Conservation (phyloP, 2,329 filamentous ascomycete species). For the Fonsecaea erecta region DNA sequence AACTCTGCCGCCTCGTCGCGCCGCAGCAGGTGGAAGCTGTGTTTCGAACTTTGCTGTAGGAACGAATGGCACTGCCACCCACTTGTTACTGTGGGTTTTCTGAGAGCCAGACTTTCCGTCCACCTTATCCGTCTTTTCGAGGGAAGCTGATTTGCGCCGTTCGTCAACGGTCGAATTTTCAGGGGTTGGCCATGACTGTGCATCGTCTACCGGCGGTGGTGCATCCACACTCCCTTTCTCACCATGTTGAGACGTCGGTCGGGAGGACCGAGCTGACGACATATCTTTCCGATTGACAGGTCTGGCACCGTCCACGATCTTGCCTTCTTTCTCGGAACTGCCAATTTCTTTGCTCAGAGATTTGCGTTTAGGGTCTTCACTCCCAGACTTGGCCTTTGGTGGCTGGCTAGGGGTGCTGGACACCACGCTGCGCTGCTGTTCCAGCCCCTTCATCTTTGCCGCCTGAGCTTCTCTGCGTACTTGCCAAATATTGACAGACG, state of each 20-base stretch:
- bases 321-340: conserved; percentile 23
- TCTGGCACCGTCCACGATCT: conserved; percentile 15
- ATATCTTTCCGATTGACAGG: conserved; percentile 25
- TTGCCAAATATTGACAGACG: conserved; percentile 85
- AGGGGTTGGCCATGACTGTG: conserved; percentile 86
- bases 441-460: conserved; percentile 51
- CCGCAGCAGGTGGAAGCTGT: conserved; percentile 59
- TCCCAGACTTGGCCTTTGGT: conserved; percentile 42
- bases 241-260: conserved; percentile 42
- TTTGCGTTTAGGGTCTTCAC: conserved; percentile 39
- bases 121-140: conserved; percentile 64
- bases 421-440: conserved; percentile 38
- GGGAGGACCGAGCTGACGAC: conserved; percentile 34
- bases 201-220: conserved; percentile 73
- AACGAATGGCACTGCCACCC: conserved; percentile 81
- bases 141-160: conserved; percentile 66
- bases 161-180: conserved; percentile 77
- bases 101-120: conserved; percentile 61
- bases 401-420: conserved; percentile 28
- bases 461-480: conserved; percentile 71
- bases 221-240: conserved; percentile 38
- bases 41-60: conserved; percentile 88
- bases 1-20: conserved; percentile 60
- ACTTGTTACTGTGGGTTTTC: conserved; percentile 72
- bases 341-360: conserved; percentile 21